Evolutionary conservation across 148 eudicot species (phyloP).

Genomic region (Arbutus unedo): DNA sequence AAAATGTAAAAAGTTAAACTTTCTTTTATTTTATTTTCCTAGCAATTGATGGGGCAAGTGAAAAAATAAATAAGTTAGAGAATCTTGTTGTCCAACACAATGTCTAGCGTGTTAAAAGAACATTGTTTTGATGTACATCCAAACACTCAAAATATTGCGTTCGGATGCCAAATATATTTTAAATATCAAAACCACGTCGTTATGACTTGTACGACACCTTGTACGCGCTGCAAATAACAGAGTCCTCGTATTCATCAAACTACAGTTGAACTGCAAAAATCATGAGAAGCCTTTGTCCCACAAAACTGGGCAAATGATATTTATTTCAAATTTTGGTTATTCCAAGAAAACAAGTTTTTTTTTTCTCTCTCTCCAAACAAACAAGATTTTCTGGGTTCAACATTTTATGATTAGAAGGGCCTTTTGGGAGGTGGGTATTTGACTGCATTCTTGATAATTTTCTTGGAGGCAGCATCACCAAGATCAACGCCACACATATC

Average conservation of each 20-base stretch:
- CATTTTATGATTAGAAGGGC: not conserved
- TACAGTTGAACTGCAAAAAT: not conserved
- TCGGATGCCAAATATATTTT: too few species aligned
- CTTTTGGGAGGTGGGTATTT: constrained; percentile 44
- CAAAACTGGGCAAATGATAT: not conserved
- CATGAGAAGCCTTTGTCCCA: not conserved
- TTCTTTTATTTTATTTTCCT: too few species aligned
- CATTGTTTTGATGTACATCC: too few species aligned
- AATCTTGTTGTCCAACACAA: too few species aligned
- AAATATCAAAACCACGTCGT: too few species aligned
- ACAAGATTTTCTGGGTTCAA: not conserved
- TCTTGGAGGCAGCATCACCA: constrained; percentile 55
- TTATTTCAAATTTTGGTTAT: not conserved
- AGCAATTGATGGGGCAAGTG: not conserved
- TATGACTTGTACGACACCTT: too few species aligned
- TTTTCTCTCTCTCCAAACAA: not conserved
- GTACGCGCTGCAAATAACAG: too few species aligned
- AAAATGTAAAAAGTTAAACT: too few species aligned
- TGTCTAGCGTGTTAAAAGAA: too few species aligned
- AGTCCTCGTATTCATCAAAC: not conserved
- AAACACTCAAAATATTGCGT: too few species aligned
- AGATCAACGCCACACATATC: constrained; percentile 73
- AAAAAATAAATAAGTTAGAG: not conserved
- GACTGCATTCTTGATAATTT: constrained; percentile 51
- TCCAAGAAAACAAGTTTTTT: not conserved